A percentile compares a stretch with the other conserved stretches of the same genome.
Evolutionary conservation across 306 rosid genomes (phyloP).

Genomic region (Acacia melanoxylon): DNA sequence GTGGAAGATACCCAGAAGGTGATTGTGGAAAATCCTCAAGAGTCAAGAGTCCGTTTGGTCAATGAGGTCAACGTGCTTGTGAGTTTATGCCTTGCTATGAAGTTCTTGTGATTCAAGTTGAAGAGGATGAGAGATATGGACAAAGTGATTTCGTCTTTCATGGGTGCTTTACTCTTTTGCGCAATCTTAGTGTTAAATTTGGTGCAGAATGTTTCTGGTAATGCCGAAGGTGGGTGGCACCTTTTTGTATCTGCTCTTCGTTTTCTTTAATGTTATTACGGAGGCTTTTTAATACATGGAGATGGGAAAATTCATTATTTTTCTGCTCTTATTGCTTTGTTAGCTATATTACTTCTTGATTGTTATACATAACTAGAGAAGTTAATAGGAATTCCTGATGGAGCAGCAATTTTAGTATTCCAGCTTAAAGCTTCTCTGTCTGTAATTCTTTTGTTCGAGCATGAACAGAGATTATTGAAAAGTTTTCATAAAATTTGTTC

Average conservation of each 20-base stretch:
- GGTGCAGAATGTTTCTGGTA: conserved; percentile 31
- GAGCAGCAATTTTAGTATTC: neutral
- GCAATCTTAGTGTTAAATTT: neutral
- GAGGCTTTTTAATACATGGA: neutral
- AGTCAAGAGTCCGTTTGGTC: conserved; percentile 21
- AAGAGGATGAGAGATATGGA: conserved; percentile 15
- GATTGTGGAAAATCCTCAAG: neutral
- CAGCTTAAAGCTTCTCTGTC: neutral
- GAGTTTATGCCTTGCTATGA: conserved; percentile 13
- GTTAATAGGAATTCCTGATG: neutral
- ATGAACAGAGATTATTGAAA: neutral
- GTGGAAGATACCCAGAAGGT: neutral
- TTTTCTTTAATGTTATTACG: neutral
- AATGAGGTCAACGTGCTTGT: conserved; percentile 25
- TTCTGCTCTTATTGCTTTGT: neutral
- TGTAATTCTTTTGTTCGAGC: neutral
- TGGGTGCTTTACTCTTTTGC: conserved; percentile 18
- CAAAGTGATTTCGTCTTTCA: conserved; percentile 28
- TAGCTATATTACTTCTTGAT: neutral
- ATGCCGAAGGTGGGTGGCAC: conserved; percentile 32
- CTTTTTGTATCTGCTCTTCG: neutral
- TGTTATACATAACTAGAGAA: neutral
- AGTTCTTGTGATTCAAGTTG: conserved; percentile 17
- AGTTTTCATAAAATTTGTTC: neutral
- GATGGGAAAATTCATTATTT: neutral